Evolutionary conservation across 2,329 filamentous ascomycete species (phyloP).

Genomic region (Talaromyces sp.): DNA sequence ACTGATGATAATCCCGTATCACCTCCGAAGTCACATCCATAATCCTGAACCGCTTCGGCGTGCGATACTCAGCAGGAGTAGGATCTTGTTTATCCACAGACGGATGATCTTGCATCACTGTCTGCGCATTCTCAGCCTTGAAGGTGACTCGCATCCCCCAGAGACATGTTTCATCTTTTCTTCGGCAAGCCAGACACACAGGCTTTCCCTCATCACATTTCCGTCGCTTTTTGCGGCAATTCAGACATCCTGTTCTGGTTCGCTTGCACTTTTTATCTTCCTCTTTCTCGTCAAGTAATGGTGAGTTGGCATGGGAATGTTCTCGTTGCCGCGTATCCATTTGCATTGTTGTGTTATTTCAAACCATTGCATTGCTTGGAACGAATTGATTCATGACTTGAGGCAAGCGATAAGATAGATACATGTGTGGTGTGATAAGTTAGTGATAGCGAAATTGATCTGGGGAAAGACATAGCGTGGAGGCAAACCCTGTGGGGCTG

Average conservation of each 20-base stretch:
- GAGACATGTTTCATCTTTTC: neutral
- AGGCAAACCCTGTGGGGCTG: neutral
- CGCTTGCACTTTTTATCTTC: neutral
- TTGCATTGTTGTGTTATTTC: neutral
- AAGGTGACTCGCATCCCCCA: slow-evolving; percentile 5
- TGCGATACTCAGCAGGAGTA: neutral
- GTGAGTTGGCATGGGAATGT: neutral
- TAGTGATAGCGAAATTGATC: neutral
- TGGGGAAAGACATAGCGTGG: neutral
- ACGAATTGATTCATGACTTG: neutral
- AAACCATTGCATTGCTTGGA: neutral
- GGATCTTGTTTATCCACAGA: neutral
- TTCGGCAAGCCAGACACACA: neutral
- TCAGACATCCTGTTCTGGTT: slow-evolving; percentile 6
- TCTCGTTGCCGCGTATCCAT: neutral
- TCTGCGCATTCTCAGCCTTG: slow-evolving; percentile 2
- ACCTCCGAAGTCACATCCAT: slow-evolving; percentile 2
- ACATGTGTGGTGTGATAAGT: neutral
- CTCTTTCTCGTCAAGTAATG: neutral
- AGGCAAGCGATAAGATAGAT: neutral
- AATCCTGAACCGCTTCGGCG: slow-evolving; percentile 1
- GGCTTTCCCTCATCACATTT: slow-evolving; percentile 4
- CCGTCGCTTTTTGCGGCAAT: slow-evolving; percentile 1
- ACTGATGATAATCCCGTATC: slow-evolving; percentile 5
- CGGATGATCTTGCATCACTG: neutral